phyloP scores from a whole-genome alignment of 345 rosid species.

The Dipteronia dyeriana region DNA sequence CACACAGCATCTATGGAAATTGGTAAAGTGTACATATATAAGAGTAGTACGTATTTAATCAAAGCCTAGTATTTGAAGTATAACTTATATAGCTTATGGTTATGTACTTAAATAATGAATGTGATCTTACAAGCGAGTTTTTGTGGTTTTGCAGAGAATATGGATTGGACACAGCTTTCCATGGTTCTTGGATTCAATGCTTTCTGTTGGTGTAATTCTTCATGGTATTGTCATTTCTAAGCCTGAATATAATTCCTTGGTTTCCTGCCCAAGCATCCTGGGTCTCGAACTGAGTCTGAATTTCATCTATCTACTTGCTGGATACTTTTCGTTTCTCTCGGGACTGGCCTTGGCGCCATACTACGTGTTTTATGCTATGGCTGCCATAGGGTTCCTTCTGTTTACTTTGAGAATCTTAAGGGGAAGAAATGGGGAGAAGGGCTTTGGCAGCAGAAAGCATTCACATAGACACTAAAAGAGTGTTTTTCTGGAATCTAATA shows the following conservation, averaged over 20 bases:
- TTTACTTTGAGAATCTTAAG: conserved; percentile 49
- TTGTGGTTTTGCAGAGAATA: conserved; percentile 62
- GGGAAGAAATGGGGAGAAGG: conserved; percentile 49
- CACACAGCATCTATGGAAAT: background rate
- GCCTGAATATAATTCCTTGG: conserved; percentile 58
- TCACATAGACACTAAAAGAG: conserved; percentile 68
- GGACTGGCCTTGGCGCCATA: conserved; percentile 82
- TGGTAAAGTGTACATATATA: background rate
- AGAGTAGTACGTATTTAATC: background rate
- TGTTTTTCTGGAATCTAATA: conserved; percentile 1
- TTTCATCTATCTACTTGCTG: conserved; percentile 59
- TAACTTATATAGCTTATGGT: background rate
- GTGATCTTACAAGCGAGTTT: background rate
- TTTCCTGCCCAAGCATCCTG: conserved; percentile 45
- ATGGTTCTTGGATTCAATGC: conserved; percentile 74
- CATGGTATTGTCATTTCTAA: conserved; percentile 61
- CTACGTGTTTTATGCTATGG: conserved; percentile 74
- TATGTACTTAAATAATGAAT: background rate
- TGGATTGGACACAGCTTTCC: conserved; percentile 79
- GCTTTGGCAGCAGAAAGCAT: conserved; percentile 60
- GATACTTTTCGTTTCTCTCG: conserved; percentile 64
- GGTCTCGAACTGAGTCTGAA: conserved; percentile 53
- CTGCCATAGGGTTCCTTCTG: conserved; percentile 63
- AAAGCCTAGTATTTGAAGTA: background rate
- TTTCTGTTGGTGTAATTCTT: conserved; percentile 68